Percentiles rank a stretch among this genome's conserved stretches.
phyloP scores from a whole-genome alignment of 2,329 filamentous ascomycete genomes.

The Cladosporium sp. region DNA sequence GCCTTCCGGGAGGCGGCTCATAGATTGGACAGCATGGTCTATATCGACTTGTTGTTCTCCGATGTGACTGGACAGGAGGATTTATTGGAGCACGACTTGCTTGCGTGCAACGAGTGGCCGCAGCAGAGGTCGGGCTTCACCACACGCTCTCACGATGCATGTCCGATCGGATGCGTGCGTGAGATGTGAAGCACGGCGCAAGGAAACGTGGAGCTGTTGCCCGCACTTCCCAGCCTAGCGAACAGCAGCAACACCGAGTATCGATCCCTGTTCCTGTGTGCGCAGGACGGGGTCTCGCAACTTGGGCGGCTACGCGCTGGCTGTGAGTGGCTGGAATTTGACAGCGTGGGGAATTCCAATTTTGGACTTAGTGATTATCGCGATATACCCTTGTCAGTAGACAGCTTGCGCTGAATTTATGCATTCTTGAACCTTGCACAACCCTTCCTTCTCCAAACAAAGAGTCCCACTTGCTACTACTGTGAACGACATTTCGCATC shows the following conservation, averaged over 20 bases:
- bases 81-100: neutral
- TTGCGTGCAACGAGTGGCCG: slow-evolving; percentile 1
- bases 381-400: slow-evolving; percentile 8
- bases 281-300: neutral
- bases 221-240: neutral
- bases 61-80: neutral
- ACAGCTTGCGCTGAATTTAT: neutral
- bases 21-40: slow-evolving; percentile 3
- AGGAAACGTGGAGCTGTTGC: slow-evolving; percentile 7
- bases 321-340: slow-evolving; percentile 5
- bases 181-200: neutral
- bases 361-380: slow-evolving; percentile 2
- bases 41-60: neutral
- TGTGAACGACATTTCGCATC: neutral
- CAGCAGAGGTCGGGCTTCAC: slow-evolving; percentile 10
- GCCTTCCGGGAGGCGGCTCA: slow-evolving; percentile 5
- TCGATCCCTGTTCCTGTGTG: neutral
- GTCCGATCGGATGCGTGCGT: neutral
- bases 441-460: neutral
- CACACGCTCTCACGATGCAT: neutral
- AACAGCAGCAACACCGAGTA: neutral
- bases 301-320: neutral
- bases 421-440: neutral
- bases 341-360: neutral
- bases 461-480: neutral